Evolutionary conservation across 441 rosid species (phyloP).

Genomic region (Gossypium gossypioides): DNA sequence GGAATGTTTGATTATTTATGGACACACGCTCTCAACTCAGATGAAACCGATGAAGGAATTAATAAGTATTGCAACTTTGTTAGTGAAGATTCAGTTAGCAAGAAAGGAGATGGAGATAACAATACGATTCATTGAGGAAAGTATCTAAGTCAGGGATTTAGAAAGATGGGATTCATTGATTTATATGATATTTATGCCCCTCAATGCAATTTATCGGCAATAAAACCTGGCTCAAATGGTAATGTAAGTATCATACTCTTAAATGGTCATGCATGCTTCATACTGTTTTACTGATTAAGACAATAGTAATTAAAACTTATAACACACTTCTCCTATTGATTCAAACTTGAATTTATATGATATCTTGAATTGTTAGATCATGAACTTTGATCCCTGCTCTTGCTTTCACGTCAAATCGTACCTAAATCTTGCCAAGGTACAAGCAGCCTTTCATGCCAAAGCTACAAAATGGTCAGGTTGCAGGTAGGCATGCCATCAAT

Average conservation of each 20-base stretch:
- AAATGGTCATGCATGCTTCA: not conserved
- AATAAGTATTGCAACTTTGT: conserved; percentile 15
- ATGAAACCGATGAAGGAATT: conserved; percentile 20
- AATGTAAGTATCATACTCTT: not conserved
- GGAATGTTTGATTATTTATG: conserved; percentile 18
- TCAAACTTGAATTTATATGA: not conserved
- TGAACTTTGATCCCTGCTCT: conserved; percentile 16
- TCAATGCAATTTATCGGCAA: conserved; percentile 10
- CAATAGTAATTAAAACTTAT: not conserved
- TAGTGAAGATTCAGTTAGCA: not conserved
- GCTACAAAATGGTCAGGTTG: conserved; percentile 11
- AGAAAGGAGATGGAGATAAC: not conserved
- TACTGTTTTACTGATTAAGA: not conserved
- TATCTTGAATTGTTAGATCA: not conserved
- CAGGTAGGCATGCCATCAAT: conserved; percentile 1
- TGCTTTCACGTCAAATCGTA: not conserved
- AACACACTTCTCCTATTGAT: too few relatives aligned
- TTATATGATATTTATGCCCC: conserved; percentile 24
- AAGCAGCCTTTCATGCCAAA: conserved; percentile 21
- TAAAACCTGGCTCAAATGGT: not conserved
- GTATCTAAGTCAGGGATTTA: not conserved
- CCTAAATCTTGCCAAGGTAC: conserved; percentile 16
- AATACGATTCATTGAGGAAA: not conserved
- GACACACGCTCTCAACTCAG: conserved; percentile 27
- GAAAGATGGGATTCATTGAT: conserved; percentile 7